A percentile compares a stretch with the other conserved stretches of the same genome.
Conservation (phyloP, 192 early-diverging fungal genomes). For the Kappamyces sp. region DNA sequence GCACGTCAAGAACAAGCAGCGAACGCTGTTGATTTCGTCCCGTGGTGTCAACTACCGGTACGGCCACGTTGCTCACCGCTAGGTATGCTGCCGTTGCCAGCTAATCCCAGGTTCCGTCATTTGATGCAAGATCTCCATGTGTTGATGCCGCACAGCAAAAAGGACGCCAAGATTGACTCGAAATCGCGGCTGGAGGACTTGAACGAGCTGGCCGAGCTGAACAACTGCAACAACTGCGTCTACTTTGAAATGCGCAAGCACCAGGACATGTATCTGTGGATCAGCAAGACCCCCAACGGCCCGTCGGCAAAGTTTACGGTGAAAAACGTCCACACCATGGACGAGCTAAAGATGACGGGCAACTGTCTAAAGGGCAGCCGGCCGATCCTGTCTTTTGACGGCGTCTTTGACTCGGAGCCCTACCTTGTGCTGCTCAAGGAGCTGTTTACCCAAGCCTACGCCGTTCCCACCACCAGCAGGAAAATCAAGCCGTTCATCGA, state of each 20-base stretch:
- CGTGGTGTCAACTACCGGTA: slow-evolving; percentile 83
- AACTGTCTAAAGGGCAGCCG: slow-evolving; percentile 97
- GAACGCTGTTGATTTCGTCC: slow-evolving; percentile 81
- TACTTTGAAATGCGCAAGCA: slow-evolving; percentile 93
- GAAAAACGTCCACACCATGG: slow-evolving; percentile 98
- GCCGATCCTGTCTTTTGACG: slow-evolving; percentile 91
- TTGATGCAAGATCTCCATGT: slow-evolving; percentile 81
- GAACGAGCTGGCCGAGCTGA: slow-evolving; percentile 93
- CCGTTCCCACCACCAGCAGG: slow-evolving; percentile 78
- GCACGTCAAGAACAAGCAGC: slow-evolving; percentile 84
- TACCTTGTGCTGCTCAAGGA: slow-evolving; percentile 89
- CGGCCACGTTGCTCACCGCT: background rate
- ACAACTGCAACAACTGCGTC: slow-evolving; percentile 97
- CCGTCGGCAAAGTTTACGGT: slow-evolving; percentile 93
- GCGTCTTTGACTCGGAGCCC: slow-evolving; percentile 79
- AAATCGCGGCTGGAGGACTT: slow-evolving; percentile 82
- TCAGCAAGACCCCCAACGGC: slow-evolving; percentile 89
- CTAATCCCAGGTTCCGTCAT: slow-evolving; percentile 65
- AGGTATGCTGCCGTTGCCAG: background rate
- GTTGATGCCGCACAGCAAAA: slow-evolving; percentile 91
- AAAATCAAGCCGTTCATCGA: slow-evolving; percentile 96
- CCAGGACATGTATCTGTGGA: slow-evolving; percentile 94
- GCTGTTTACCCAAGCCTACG: slow-evolving; percentile 70
- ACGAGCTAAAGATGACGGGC: slow-evolving; percentile 96
- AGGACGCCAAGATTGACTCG: slow-evolving; percentile 88